Conservation (phyloP, 1,284 basidiomycete genomes). For the Somion occarium region DNA sequence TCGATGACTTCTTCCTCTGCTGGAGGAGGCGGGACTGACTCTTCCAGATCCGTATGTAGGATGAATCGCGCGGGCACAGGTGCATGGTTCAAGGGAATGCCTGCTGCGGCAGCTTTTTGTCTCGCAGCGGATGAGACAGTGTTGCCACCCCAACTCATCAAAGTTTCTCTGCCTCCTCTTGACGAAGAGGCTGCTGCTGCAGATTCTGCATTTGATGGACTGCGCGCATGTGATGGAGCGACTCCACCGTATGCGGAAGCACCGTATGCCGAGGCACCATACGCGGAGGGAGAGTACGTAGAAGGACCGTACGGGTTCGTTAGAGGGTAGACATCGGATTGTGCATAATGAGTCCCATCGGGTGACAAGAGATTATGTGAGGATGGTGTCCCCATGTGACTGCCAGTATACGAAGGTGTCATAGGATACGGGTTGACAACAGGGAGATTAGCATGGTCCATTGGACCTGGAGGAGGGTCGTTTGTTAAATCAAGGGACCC, state of each 20-base stretch:
- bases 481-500: slow-evolving; percentile 11
- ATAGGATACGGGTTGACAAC: slow-evolving; percentile 15
- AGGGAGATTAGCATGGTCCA: slow-evolving; percentile 7
- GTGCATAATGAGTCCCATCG: neutral
- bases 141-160: slow-evolving; percentile 5
- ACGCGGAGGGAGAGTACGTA: neutral
- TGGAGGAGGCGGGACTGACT: slow-evolving; percentile 43
- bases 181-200: slow-evolving; percentile 2
- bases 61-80: slow-evolving; percentile 47
- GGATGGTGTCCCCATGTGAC: neutral
- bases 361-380: slow-evolving; percentile 1
- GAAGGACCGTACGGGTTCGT: neutral
- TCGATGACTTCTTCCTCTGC: slow-evolving; percentile 59
- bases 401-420: neutral
- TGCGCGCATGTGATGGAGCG: neutral
- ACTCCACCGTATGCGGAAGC: slow-evolving; percentile 5
- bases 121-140: slow-evolving; percentile 33
- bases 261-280: slow-evolving; percentile 3
- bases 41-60: slow-evolving; percentile 64
- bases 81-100: slow-evolving; percentile 32
- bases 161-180: neutral
- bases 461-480: slow-evolving; percentile 10
- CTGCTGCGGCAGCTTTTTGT: slow-evolving; percentile 50
- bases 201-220: neutral
- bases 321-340: slow-evolving; percentile 1